Evolutionary conservation across 169 alveolate species (phyloP).

Genomic region (Plasmodium adleri): DNA sequence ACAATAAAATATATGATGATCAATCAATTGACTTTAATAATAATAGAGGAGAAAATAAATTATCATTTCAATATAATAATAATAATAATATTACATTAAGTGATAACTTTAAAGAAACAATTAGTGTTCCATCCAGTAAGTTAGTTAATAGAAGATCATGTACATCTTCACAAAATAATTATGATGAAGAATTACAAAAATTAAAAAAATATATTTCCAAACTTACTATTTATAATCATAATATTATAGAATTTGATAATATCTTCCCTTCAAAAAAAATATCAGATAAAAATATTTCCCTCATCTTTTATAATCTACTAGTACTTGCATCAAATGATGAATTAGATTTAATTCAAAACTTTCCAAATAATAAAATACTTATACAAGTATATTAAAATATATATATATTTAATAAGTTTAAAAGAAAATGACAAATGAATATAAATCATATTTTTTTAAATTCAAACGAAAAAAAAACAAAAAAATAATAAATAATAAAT

Average conservation of each 20-base stretch:
- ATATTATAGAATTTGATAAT: constrained; percentile 37
- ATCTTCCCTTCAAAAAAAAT: constrained; percentile 43
- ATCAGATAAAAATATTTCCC: constrained; percentile 35
- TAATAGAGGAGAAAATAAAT: neutral
- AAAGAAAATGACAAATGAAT: neutral
- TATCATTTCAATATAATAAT: constrained; percentile 2
- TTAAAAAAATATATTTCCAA: constrained; percentile 58
- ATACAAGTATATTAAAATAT: constrained; percentile 35
- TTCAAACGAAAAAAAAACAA: too few species aligned
- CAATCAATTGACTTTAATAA: neutral
- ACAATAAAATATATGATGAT: constrained; percentile 14
- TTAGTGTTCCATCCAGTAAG: constrained; percentile 74
- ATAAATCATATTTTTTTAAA: neutral
- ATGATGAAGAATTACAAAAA: constrained; percentile 62
- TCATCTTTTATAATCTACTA: constrained; percentile 61
- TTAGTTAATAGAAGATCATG: constrained; percentile 50
- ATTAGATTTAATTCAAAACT: constrained; percentile 47
- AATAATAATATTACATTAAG: constrained; percentile 16
- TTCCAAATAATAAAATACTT: constrained; percentile 42
- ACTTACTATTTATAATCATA: constrained; percentile 16
- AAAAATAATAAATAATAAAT: too few species aligned
- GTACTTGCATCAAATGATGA: constrained; percentile 73
- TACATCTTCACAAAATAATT: constrained; percentile 42
- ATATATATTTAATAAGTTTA: too few species aligned
- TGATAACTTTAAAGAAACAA: constrained; percentile 50